These are phyloP conservation scores for Bremia lactucae DNA, from an alignment of 352 stramenopile species.

Conservation along the genomic window DNA sequence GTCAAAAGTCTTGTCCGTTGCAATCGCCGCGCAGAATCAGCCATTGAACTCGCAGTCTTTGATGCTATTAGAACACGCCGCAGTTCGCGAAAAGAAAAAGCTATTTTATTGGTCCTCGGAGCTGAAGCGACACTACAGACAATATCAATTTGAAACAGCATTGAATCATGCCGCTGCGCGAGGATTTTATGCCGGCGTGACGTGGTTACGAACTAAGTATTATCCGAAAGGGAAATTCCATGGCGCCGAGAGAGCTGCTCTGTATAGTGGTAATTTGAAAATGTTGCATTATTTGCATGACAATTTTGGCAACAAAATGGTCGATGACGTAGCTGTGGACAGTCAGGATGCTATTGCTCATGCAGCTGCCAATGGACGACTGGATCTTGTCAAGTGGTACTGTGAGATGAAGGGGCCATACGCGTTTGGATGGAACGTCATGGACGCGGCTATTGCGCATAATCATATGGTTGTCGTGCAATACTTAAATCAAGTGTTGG, in stretches of 20 bases:
- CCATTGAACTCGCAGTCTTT: constrained; percentile 8
- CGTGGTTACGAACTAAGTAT: constrained; percentile 23
- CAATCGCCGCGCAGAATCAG: constrained; percentile 14
- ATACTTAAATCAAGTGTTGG: constrained; percentile 21
- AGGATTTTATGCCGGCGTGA: constrained; percentile 15
- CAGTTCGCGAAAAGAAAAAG: constrained; percentile 18
- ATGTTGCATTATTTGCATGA: constrained; percentile 26
- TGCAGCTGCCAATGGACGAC: constrained; percentile 17
- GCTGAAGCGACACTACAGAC: constrained; percentile 22
- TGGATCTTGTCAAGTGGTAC: constrained; percentile 32
- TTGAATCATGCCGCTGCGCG: constrained; percentile 19
- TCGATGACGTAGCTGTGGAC: constrained; percentile 19
- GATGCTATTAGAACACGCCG: constrained; percentile 20
- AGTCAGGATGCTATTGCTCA: constrained; percentile 28
- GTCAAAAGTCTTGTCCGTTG: constrained; percentile 20
- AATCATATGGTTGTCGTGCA: constrained; percentile 30
- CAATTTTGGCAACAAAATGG: constrained; percentile 29
- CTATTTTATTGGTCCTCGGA: constrained; percentile 26
- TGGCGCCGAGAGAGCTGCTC: constrained; percentile 21
- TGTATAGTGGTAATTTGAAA: constrained; percentile 26
- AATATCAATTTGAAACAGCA: constrained; percentile 27
- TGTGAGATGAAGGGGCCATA: constrained; percentile 30
- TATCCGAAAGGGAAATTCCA: constrained; percentile 27
- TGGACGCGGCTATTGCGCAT: constrained; percentile 32
- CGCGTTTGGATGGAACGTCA: constrained; percentile 29